These are phyloP conservation scores for Jimgerdemannia lactiflua DNA, from an alignment of 192 early-diverging fungal genomes.

Conservation along the genomic window DNA sequence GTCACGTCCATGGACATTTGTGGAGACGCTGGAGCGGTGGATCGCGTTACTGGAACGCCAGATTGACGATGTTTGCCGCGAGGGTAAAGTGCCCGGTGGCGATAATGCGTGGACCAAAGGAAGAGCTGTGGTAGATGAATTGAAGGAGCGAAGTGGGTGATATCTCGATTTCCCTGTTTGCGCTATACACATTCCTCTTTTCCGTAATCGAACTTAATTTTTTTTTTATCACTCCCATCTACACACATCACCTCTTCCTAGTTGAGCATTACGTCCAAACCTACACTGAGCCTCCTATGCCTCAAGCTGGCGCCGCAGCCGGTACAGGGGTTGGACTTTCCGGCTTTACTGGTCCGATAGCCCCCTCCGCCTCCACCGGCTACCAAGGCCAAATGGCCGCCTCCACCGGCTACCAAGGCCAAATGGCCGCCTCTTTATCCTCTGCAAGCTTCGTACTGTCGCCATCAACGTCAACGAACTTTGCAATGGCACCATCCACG, in stretches of 20 bases:
- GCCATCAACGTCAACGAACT: background rate
- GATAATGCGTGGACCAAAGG: constrained; percentile 57
- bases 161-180: background rate
- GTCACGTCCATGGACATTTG: constrained; percentile 85
- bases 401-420: background rate
- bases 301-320: constrained; percentile 5
- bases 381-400: no score
- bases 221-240: background rate
- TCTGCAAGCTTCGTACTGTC: background rate
- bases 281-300: constrained; percentile 54
- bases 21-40: constrained; percentile 80
- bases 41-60: constrained; percentile 60
- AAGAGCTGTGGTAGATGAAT: constrained; percentile 65
- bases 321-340: background rate
- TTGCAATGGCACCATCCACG: constrained; percentile 10
- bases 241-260: constrained; percentile 10
- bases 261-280: constrained; percentile 70
- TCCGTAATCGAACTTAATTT: background rate
- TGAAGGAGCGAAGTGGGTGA: constrained; percentile 56
- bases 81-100: constrained; percentile 40
- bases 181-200: background rate
- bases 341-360: background rate
- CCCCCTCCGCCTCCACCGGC: background rate
- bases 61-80: constrained; percentile 51
- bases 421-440: background rate